Base-by-base conservation (phyloP, 257 asterid species). In the Solanum lycopersicoides region DNA sequence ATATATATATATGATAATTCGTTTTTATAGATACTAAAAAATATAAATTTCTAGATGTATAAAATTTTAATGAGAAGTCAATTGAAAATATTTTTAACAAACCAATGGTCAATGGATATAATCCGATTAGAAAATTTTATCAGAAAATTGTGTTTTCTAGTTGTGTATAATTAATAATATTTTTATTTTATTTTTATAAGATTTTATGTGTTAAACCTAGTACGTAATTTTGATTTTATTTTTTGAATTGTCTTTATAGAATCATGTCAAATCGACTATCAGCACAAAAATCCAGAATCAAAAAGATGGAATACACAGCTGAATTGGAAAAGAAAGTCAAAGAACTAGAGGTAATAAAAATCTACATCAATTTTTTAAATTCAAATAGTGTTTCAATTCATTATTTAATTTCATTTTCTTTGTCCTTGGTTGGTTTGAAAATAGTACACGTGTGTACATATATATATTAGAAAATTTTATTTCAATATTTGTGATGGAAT, bases 181-280 rank as follows among this genome's bases (percentile, higher is more conserved):
- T 41, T 53, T 41, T 23, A 4, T 4, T 76, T n/a, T 82, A 18
- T 82, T 87, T 25, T n/a, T 88, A 28, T 47, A 42, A 66, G 34
- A 42, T 35, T 83, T 15, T 63, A 42, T 41, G 21, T 10, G 39
- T 39, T n/a, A n/a, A 41, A 11, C n/a, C 12, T 41, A 75, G 7
- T 37, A 37, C 39, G 7, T 7, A 23, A 39, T 32, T 6, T 6
- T 14, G 0, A 18, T 30, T 30, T 15, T 1, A 1, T 15, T 30
- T 34, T 30, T 32, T 69, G 11, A 7, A 30, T 16, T 30, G 12
- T 32, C 15, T 2, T 5, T 30, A 14, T 59, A 95, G 98, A 92
- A 92, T 90, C 4, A 41, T 95, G 84, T 92, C 95, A 15, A 95
- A 94, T 68, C 87, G 94, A 47, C 91, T 94, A 9, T 13, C 98